Evolutionary conservation across 2,329 filamentous ascomycete genomes (phyloP), one percentile per base, ranked within the genome.

Genomic region (Laburnicola sp.): DNA sequence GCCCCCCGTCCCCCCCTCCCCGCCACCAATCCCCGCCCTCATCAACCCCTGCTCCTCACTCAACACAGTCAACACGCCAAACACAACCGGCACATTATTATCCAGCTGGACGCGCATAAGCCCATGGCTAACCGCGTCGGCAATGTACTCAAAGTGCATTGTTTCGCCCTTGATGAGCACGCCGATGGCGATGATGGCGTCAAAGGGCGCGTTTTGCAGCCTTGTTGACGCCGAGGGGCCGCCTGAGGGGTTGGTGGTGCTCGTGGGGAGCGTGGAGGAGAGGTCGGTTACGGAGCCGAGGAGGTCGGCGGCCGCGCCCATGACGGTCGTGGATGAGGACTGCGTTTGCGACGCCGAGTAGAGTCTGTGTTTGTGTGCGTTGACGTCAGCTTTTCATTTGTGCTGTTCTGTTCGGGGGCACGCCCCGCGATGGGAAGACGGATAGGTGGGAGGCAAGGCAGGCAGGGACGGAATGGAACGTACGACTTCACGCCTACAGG

Each of bases 61-160:
- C 64, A 99, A 77, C 44, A 97, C 86, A 22, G 94, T 99, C 73
- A 99, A 78, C 63, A 97, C 79, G 10, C 94, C 93, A 74, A 97
- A 96, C 52, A 97, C 84, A 53, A 99, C 88, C 28, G 94, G 94
- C 44, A 96, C 84, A 38, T 90, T 89, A 7, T 85, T 86, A 72
- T 99, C 93, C 48, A 97, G 80, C 74, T 96, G 91, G 52, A 97
- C 86, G 58, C 90, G 86, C 94, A 99, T 99, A 54, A 99, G 81
- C 5, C 91, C 94, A 56, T 96, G 90, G 51, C 86, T 91, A 5
- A 95, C 91, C 35, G 90, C 85, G 59, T 97, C 94, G 36, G 92
- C 83, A 65, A 99, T 99, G 78, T 99, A 97, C 77, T 99, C 94
- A 69, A 99, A 99, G 77, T 99, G 94, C 91, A 97, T 97, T 5